phyloP scores from a whole-genome alignment of 2,329 filamentous ascomycete species.

The Sarocladiaceae sp. region DNA sequence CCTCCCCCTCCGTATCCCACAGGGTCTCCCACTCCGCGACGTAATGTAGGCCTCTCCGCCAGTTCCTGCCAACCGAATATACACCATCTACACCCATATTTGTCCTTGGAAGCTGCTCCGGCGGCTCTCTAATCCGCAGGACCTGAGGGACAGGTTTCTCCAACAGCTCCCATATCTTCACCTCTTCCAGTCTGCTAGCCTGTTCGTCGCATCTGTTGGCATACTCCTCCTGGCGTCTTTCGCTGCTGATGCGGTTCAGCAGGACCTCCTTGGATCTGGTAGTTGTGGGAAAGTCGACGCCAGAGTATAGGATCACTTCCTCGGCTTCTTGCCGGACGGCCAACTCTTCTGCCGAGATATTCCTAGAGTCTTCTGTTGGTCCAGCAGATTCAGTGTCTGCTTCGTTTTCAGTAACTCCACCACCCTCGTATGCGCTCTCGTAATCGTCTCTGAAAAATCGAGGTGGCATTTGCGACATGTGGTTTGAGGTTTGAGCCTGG shows the following conservation, averaged over 20 bases:
- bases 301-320: slow-evolving; percentile 39
- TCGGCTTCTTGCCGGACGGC: slow-evolving; percentile 28
- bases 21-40: slow-evolving; percentile 40
- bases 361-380: not conserved
- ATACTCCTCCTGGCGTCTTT: slow-evolving; percentile 38
- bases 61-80: slow-evolving; percentile 31
- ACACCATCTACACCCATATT: slow-evolving; percentile 30
- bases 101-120: slow-evolving; percentile 21
- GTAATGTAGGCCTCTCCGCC: slow-evolving; percentile 33
- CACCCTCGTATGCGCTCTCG: slow-evolving; percentile 12
- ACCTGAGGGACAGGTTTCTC: slow-evolving; percentile 32
- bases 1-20: too few species aligned
- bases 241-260: slow-evolving; percentile 32
- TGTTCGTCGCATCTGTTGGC: slow-evolving; percentile 39
- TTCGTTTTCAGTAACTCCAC: slow-evolving; percentile 12
- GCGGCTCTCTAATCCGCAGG: slow-evolving; percentile 25
- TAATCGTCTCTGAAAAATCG: not conserved
- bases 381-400: not conserved
- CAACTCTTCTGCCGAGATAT: slow-evolving; percentile 22
- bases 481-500: not conserved
- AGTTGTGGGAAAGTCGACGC: slow-evolving; percentile 33
- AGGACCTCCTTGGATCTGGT: slow-evolving; percentile 31
- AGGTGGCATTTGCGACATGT: not conserved
- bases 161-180: slow-evolving; percentile 41
- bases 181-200: slow-evolving; percentile 37